phyloP scores from a whole-genome alignment of 2,329 filamentous ascomycete species.

The Drechmeria coniospora region DNA sequence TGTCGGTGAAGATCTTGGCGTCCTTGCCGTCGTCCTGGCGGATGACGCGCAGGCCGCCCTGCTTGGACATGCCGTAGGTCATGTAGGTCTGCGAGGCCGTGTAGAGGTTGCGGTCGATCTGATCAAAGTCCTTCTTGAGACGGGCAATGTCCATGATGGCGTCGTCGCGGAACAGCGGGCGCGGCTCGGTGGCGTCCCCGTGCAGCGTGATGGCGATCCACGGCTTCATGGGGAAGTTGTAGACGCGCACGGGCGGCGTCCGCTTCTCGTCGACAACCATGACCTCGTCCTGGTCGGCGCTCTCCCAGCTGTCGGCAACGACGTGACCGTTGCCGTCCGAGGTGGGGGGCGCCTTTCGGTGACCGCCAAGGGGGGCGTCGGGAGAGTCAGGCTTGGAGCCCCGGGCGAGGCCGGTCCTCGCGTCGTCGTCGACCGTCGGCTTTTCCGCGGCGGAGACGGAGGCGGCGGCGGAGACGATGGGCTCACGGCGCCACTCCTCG shows the following conservation, averaged over 20 bases:
- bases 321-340: slow-evolving; percentile 38
- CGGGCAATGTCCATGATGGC: slow-evolving; percentile 84
- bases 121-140: slow-evolving; percentile 94
- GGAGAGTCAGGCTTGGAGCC: slow-evolving; percentile 26
- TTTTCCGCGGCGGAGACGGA: slow-evolving; percentile 6
- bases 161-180: slow-evolving; percentile 57
- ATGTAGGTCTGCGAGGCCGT: slow-evolving; percentile 85
- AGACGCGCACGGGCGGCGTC: slow-evolving; percentile 57
- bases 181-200: slow-evolving; percentile 36
- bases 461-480: not conserved
- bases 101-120: slow-evolving; percentile 85
- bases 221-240: slow-evolving; percentile 92
- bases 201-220: slow-evolving; percentile 80
- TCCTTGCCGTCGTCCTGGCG: slow-evolving; percentile 86
- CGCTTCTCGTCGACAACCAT: slow-evolving; percentile 51
- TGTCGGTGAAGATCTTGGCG: slow-evolving; percentile 80
- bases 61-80: slow-evolving; percentile 85
- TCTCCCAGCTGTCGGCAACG: slow-evolving; percentile 84
- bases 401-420: slow-evolving; percentile 35
- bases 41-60: slow-evolving; percentile 83
- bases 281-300: slow-evolving; percentile 57
- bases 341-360: too few species aligned
- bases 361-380: too few species aligned
- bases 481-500: slow-evolving; percentile 6
- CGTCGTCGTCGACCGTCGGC: slow-evolving; percentile 17